These are phyloP conservation scores for Irpex sp. DNA, from an alignment of 1,284 basidiomycete genomes.

Conservation along the genomic window DNA sequence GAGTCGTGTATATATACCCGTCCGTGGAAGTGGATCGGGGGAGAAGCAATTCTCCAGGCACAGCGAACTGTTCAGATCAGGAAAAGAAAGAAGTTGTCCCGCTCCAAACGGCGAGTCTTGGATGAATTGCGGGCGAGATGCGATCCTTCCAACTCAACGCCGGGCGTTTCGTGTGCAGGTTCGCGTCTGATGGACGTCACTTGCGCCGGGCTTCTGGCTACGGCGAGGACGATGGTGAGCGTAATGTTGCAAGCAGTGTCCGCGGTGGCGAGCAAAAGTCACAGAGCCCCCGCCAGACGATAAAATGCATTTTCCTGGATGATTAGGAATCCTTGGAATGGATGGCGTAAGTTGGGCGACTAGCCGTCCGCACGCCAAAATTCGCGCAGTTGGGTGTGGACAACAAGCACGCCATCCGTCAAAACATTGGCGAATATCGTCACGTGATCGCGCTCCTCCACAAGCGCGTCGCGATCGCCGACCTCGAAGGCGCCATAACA, in stretches of 20 bases:
- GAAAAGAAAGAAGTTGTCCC: background rate
- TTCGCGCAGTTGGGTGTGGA: background rate
- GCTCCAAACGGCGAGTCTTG: background rate
- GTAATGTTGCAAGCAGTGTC: background rate
- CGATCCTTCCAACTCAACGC: background rate
- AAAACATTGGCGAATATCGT: conserved; percentile 10
- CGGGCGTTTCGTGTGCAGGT: background rate
- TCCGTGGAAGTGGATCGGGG: conserved; percentile 1
- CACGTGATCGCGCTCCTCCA: conserved; percentile 14
- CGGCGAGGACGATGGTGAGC: background rate
- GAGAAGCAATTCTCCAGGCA: conserved; percentile 12
- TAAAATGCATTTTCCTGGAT: background rate
- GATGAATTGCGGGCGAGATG: background rate
- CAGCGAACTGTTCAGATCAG: conserved; percentile 32
- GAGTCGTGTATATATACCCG: conserved; percentile 3
- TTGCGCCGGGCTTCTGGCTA: background rate
- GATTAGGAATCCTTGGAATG: background rate
- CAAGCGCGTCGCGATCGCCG: background rate
- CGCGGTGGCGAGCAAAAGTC: background rate
- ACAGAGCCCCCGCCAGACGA: background rate
- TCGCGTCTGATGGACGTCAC: background rate
- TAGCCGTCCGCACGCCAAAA: background rate
- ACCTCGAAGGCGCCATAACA: background rate
- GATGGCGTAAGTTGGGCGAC: conserved; percentile 13
- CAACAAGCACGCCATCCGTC: conserved; percentile 17